A percentile compares a stretch with the other conserved stretches of the same genome.
Evolutionary conservation across 2,329 filamentous ascomycete species (phyloP).

Genomic region (Colletotrichum cereale): DNA sequence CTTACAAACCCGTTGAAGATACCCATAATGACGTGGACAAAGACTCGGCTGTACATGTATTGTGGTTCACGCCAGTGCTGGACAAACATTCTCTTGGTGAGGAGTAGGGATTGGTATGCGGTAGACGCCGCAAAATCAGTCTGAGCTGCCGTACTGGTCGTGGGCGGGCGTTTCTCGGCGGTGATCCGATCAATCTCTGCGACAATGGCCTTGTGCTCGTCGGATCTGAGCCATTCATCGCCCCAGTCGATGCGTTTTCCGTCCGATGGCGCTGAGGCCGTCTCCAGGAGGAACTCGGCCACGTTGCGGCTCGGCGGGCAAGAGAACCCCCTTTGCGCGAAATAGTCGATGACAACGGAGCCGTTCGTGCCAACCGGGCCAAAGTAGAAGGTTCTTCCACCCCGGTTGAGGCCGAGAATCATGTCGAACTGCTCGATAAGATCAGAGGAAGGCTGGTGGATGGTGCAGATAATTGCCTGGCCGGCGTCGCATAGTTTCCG

Average conservation of each 20-base stretch:
- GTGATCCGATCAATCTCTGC: conserved; percentile 75
- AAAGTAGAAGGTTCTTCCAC: conserved; percentile 80
- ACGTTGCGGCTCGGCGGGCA: conserved; percentile 70
- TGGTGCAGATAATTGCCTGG: conserved; percentile 73
- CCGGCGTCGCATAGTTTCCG: conserved; percentile 69
- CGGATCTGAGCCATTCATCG: conserved; percentile 77
- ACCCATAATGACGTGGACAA: conserved; percentile 76
- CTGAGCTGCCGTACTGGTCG: conserved; percentile 42
- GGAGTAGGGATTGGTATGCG: conserved; percentile 70
- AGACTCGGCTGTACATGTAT: conserved; percentile 83
- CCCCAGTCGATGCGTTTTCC: conserved; percentile 74
- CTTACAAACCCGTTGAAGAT: conserved; percentile 76
- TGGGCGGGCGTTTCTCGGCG: conserved; percentile 49
- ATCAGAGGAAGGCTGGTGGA: conserved; percentile 72
- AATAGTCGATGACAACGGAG: conserved; percentile 66
- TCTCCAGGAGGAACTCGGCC: conserved; percentile 63
- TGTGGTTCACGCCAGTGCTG: conserved; percentile 83
- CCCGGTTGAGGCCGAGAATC: conserved; percentile 76
- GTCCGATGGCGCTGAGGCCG: conserved; percentile 54
- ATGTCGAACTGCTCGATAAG: conserved; percentile 79
- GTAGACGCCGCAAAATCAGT: conserved; percentile 77
- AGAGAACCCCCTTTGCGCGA: conserved; percentile 72
- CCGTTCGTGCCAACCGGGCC: conserved; percentile 78
- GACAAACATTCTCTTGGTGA: conserved; percentile 78
- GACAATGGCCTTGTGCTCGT: conserved; percentile 69